phyloP scores from a whole-genome alignment of 2,329 filamentous ascomycete species.

The Didymosphaeria variabile region DNA sequence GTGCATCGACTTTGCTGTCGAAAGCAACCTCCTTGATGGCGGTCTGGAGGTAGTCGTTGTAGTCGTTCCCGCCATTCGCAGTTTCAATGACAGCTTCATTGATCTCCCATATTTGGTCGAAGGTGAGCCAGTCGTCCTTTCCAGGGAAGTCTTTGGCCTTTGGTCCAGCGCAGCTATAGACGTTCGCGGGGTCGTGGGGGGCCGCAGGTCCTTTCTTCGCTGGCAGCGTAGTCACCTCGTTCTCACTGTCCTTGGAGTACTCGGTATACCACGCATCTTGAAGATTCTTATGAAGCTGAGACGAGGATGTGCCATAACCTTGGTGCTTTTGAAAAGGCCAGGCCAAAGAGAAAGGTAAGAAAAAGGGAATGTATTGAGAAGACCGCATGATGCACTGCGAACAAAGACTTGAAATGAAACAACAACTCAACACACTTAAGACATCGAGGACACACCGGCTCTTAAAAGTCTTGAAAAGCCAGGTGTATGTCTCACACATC shows the following conservation, averaged over 20 bases:
- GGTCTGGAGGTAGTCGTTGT: conserved; percentile 19
- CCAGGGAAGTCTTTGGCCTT: conserved; percentile 18
- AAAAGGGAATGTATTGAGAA: conserved; percentile 4
- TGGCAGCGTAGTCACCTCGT: not conserved
- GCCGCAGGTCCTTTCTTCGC: not conserved
- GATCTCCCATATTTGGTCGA: conserved; percentile 25
- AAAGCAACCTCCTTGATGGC: conserved; percentile 22
- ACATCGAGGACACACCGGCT: not conserved
- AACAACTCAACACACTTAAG: not conserved
- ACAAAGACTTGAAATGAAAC: not conserved
- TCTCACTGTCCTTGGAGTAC: not conserved
- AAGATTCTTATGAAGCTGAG: conserved; percentile 7
- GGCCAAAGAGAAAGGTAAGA: conserved; percentile 7
- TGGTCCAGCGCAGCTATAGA: conserved; percentile 23
- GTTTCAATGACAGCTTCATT: conserved; percentile 21
- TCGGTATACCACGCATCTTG: conserved; percentile 15
- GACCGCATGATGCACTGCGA: conserved; percentile 9
- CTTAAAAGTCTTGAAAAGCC: conserved; percentile 2
- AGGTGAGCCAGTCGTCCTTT: conserved; percentile 22
- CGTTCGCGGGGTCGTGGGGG: conserved; percentile 7
- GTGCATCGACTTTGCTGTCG: conserved; percentile 24
- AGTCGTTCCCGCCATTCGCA: conserved; percentile 10
- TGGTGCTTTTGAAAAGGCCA: not conserved
- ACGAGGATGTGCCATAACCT: conserved; percentile 6
- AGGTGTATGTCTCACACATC: conserved; percentile 8